Percentiles rank a stretch among this genome's conserved stretches.
Conservation (phyloP, 768 basidiomycete genomes). For the Leccinellum luteum region DNA sequence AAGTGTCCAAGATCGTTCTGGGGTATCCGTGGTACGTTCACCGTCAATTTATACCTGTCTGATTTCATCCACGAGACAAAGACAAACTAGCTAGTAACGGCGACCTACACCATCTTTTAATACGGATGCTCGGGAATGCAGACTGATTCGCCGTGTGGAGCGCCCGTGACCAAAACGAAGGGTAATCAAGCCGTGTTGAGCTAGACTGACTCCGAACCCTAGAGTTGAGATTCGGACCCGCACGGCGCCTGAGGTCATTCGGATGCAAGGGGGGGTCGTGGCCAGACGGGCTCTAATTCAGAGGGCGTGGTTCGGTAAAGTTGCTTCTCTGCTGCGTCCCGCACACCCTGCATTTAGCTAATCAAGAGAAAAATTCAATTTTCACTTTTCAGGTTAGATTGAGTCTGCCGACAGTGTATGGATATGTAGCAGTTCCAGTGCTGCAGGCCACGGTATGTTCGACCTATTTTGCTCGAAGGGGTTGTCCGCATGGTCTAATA, state of each 20-base stretch:
- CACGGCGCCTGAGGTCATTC: slow-evolving; percentile 3
- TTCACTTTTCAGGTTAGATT: slow-evolving; percentile 36
- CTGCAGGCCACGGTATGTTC: slow-evolving; percentile 10
- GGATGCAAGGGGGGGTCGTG: neutral
- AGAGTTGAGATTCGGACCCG: slow-evolving; percentile 7
- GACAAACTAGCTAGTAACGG: too few relatives aligned
- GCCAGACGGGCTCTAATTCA: slow-evolving; percentile 8
- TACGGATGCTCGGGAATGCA: neutral
- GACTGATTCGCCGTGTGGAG: slow-evolving; percentile 7
- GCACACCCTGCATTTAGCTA: slow-evolving; percentile 20
- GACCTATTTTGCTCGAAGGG: slow-evolving; percentile 21
- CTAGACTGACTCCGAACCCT: slow-evolving; percentile 3
- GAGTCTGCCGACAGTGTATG: slow-evolving; percentile 25
- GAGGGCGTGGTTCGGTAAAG: slow-evolving; percentile 29
- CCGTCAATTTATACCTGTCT: too few relatives aligned
- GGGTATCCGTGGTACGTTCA: too few relatives aligned
- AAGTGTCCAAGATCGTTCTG: too few relatives aligned
- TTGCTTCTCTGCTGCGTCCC: slow-evolving; percentile 6
- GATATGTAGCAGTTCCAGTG: slow-evolving; percentile 10
- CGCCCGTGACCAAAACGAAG: slow-evolving; percentile 1
- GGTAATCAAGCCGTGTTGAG: neutral
- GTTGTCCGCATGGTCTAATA: slow-evolving; percentile 21
- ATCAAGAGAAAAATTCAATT: slow-evolving; percentile 21
- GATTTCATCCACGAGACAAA: too few relatives aligned
- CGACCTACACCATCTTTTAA: too few relatives aligned